Conservation (phyloP, 768 basidiomycete species). For the Cantharellus cinnabarinus region DNA sequence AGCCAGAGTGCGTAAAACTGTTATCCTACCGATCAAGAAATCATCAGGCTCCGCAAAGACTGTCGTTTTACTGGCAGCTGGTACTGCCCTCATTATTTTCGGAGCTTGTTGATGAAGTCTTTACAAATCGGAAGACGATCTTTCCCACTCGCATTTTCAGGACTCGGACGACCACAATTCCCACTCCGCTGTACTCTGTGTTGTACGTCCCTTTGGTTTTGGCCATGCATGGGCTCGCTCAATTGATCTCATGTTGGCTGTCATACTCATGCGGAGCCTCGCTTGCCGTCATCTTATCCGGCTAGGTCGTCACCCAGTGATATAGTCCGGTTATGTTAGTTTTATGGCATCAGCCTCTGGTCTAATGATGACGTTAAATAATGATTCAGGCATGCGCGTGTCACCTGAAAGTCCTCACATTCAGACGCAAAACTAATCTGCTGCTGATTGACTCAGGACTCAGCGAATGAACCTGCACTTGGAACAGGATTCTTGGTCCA, state of each 20-base stretch:
- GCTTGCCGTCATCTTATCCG: conserved; percentile 32
- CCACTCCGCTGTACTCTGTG: background rate
- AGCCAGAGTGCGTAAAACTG: too few relatives aligned
- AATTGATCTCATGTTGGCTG: conserved; percentile 54
- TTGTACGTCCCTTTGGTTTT: background rate
- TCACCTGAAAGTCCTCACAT: background rate
- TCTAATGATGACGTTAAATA: conserved; percentile 48
- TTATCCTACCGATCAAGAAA: background rate
- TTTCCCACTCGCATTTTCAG: conserved; percentile 57
- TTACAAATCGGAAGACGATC: conserved; percentile 46
- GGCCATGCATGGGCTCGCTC: conserved; percentile 38
- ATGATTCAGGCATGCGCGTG: conserved; percentile 29
- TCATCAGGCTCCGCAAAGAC: background rate
- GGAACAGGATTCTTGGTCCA: conserved; percentile 47
- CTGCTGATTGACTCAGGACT: conserved; percentile 16
- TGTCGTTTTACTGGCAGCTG: background rate
- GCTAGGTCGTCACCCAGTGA: conserved; percentile 31
- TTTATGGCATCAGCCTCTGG: conserved; percentile 45
- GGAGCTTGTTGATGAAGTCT: conserved; percentile 30
- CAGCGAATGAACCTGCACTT: conserved; percentile 41
- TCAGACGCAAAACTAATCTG: background rate
- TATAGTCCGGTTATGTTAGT: background rate
- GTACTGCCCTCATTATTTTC: background rate
- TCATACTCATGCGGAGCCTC: conserved; percentile 47
- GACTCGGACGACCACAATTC: conserved; percentile 37